Conservation (phyloP, 2,329 filamentous ascomycete genomes). For the Mycosphaerella sp. region DNA sequence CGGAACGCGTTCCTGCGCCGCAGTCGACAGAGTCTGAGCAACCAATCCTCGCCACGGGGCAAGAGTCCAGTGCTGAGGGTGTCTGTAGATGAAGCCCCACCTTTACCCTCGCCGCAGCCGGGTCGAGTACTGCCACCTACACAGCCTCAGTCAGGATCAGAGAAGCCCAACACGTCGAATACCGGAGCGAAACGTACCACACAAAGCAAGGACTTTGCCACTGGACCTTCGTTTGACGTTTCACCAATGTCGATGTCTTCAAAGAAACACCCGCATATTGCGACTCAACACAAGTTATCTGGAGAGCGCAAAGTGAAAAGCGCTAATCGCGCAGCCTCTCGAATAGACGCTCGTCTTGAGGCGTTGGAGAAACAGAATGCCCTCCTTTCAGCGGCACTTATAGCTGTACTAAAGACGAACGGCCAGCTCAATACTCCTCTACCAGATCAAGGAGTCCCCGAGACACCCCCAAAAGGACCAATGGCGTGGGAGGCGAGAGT, state of each 20-base stretch:
- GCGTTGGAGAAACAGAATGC: conserved; percentile 38
- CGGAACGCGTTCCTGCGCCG: conserved; percentile 21
- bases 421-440: conserved; percentile 31
- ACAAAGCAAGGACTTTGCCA: conserved; percentile 23
- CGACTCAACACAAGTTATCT: conserved; percentile 16
- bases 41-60: conserved; percentile 17
- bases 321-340: conserved; percentile 13
- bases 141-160: conserved; percentile 30
- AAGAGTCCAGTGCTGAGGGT: conserved; percentile 13
- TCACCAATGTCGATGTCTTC: conserved; percentile 19
- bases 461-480: conserved; percentile 5
- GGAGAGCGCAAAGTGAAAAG: conserved; percentile 10
- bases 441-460: conserved; percentile 8
- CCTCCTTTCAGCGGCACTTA: conserved; percentile 37
- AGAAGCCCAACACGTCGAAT: conserved; percentile 16
- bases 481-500: conserved; percentile 31
- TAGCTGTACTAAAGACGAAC: conserved; percentile 37
- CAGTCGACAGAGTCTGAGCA: conserved; percentile 17
- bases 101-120: conserved; percentile 32
- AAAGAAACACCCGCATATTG: conserved; percentile 22
- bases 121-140: conserved; percentile 33
- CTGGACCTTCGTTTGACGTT: conserved; percentile 22
- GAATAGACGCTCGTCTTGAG: conserved; percentile 34
- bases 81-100: conserved; percentile 23
- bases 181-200: conserved; percentile 15